A percentile compares a stretch with the other conserved stretches of the same genome.
These are phyloP conservation scores for Sextonia rubra DNA, from an alignment of 164 flowering plant genomes.

Conservation along the genomic window DNA sequence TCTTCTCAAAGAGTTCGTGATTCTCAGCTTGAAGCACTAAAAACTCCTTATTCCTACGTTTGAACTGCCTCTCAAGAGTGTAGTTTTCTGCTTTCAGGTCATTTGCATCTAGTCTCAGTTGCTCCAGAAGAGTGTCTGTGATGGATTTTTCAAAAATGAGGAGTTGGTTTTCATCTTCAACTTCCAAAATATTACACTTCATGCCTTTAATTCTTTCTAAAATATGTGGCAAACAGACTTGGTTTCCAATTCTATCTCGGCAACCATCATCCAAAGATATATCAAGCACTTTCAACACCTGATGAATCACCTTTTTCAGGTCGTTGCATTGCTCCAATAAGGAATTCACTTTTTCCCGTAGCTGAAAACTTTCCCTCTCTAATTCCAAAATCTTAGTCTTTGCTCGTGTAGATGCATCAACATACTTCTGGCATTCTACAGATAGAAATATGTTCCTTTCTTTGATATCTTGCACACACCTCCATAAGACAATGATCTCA, in stretches of 20 bases:
- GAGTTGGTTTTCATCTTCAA: conserved; percentile 55
- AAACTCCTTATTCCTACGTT: conserved; percentile 24
- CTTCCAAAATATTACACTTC: conserved; percentile 26
- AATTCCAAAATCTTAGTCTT: conserved; percentile 54
- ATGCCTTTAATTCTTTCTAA: conserved; percentile 35
- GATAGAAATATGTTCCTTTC: conserved; percentile 48
- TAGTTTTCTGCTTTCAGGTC: conserved; percentile 36
- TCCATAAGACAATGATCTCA: conserved; percentile 69
- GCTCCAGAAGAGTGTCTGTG: conserved; percentile 46
- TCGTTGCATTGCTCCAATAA: conserved; percentile 50
- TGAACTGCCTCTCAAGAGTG: conserved; percentile 28
- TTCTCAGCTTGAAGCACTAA: conserved; percentile 41
- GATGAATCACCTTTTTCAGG: conserved; percentile 45
- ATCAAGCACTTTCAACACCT: conserved; percentile 48
- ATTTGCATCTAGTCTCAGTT: conserved; percentile 35
- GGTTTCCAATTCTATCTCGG: conserved; percentile 20
- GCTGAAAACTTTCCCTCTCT: conserved; percentile 61
- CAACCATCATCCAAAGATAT: conserved; percentile 19
- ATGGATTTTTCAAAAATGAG: conserved; percentile 63
- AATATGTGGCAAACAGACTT: conserved; percentile 30
- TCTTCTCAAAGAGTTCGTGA: conserved; percentile 43
- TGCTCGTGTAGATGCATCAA: conserved; percentile 52
- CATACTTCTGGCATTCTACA: conserved; percentile 59
- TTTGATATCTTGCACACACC: conserved; percentile 59
- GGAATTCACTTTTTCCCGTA: conserved; percentile 54